A percentile compares a stretch with the other conserved stretches of the same genome.
Conservation (phyloP, 805 yeast genomes). For the Lipomyces oligophaga region DNA sequence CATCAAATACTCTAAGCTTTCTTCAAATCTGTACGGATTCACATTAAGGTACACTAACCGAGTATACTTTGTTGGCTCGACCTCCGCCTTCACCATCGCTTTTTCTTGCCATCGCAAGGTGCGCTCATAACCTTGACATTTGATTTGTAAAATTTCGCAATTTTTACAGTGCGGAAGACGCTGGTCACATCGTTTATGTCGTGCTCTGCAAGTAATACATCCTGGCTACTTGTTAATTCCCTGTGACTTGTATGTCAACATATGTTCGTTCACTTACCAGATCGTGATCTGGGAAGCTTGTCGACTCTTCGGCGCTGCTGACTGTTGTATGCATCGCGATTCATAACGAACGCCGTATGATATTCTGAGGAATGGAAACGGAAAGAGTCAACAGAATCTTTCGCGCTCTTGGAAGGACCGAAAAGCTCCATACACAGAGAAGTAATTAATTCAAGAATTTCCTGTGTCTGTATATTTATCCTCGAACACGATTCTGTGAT, state of each 20-base stretch:
- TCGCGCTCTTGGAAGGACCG: too few relatives aligned
- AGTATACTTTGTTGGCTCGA: constrained; percentile 8
- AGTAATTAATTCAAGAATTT: too few relatives aligned
- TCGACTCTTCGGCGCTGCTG: constrained; percentile 17
- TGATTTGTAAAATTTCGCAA: constrained; percentile 58
- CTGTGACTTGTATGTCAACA: too few relatives aligned
- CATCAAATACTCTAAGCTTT: constrained; percentile 13
- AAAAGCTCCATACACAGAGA: too few relatives aligned
- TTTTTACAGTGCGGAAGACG: constrained; percentile 59
- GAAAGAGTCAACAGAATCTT: too few relatives aligned
- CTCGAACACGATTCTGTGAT: too few relatives aligned
- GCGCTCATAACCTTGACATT: constrained; percentile 46
- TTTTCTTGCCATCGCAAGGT: constrained; percentile 22
- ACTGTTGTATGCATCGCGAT: too few relatives aligned
- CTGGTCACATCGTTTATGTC: constrained; percentile 63
- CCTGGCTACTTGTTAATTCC: constrained; percentile 4
- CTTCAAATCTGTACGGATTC: constrained; percentile 5
- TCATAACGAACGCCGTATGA: too few relatives aligned
- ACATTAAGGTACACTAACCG: constrained; percentile 13
- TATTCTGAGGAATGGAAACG: too few relatives aligned
- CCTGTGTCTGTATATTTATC: too few relatives aligned
- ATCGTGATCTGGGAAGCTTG: constrained; percentile 20
- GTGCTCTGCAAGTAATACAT: constrained; percentile 51
- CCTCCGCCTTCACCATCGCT: constrained; percentile 10
- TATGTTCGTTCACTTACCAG: constrained; percentile 14